Evolutionary conservation across 2,329 filamentous ascomycete species (phyloP), one percentile per base, ranked within the genome.

Genomic region (Neofusicoccum ribis): DNA sequence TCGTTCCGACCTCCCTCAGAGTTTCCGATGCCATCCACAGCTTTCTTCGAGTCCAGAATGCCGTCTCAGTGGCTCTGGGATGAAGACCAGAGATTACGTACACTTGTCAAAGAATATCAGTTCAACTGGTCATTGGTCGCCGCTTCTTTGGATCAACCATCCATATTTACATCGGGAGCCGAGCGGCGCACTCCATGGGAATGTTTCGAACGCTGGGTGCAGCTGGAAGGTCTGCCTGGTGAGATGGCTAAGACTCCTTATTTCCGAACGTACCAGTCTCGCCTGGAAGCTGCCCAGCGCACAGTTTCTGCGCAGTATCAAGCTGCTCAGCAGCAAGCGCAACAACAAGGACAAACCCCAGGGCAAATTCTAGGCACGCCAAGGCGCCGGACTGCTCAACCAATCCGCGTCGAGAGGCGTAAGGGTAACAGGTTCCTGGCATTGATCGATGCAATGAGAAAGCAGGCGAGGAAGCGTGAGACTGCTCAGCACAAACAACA

Each of bases 71-170:
- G 95, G 95, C 92, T 92, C 0, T 85, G 88, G 73, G 84, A 89
- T 2, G 95, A 99, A 75, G 95, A 99, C 70, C 93, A 98, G 71
- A 92, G 96, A 76, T 83, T 99, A 6, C 89, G 91, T 63, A 85
- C 84, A 51, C 83, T 96, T 46, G 95, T 97, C 17, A 91, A 92
- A 70, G 92, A 98, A 68, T 96, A 95, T 73, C 92, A 92, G 0
- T 98, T 97, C 81, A 99, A 99, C 72, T 99, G 95, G 95, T 96
- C 93, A 3, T 83, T 99, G 5, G 97, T 98, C 63, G 91, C 93
- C 1, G 91, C 87, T 70, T 89, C 94, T 66, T 81, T 98, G 62
- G 85, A 88, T 1, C 85, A 90, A 15, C 88, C 87, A 61, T 96
- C 92, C 0, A 76, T 88, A 14, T 96, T 92, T 73, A 85, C 88